Conservation (phyloP, 306 rosid genomes). For the Begonia fuchsioides region DNA sequence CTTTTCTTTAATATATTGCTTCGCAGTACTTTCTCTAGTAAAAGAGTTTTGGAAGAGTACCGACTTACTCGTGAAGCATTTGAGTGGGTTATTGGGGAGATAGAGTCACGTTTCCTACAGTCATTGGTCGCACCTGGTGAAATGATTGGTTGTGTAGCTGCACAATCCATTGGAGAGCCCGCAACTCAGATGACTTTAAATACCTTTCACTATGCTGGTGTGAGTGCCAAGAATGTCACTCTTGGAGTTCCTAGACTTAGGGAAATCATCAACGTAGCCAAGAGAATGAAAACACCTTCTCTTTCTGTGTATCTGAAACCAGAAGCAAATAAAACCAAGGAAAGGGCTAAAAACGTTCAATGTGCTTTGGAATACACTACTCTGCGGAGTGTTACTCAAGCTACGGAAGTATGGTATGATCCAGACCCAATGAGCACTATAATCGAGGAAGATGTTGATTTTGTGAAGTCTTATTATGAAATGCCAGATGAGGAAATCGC, state of each 20-base stretch:
- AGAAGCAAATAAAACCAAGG: slow-evolving; percentile 79
- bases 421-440: slow-evolving; percentile 91
- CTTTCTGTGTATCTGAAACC: slow-evolving; percentile 74
- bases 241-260: slow-evolving; percentile 96
- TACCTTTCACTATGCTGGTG: slow-evolving; percentile 99
- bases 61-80: slow-evolving; percentile 98
- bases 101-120: slow-evolving; percentile 90
- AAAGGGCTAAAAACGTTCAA: slow-evolving; percentile 92
- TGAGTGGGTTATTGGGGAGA: slow-evolving; percentile 96
- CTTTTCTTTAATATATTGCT: slow-evolving; percentile 77
- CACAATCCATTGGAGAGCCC: slow-evolving; percentile 96
- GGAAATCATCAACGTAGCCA: slow-evolving; percentile 96
- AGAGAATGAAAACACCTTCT: slow-evolving; percentile 93
- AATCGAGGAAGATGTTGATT: slow-evolving; percentile 87
- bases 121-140: slow-evolving; percentile 97
- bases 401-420: slow-evolving; percentile 98
- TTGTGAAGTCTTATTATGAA: slow-evolving; percentile 82
- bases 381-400: slow-evolving; percentile 93
- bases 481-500: slow-evolving; percentile 98
- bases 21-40: slow-evolving; percentile 94
- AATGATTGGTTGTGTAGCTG: slow-evolving; percentile 98
- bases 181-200: slow-evolving; percentile 99
- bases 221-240: slow-evolving; percentile 97
- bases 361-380: slow-evolving; percentile 98
- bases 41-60: slow-evolving; percentile 91